phyloP scores from a whole-genome alignment of 139 green algal species.

The Coelastrella sp. region DNA sequence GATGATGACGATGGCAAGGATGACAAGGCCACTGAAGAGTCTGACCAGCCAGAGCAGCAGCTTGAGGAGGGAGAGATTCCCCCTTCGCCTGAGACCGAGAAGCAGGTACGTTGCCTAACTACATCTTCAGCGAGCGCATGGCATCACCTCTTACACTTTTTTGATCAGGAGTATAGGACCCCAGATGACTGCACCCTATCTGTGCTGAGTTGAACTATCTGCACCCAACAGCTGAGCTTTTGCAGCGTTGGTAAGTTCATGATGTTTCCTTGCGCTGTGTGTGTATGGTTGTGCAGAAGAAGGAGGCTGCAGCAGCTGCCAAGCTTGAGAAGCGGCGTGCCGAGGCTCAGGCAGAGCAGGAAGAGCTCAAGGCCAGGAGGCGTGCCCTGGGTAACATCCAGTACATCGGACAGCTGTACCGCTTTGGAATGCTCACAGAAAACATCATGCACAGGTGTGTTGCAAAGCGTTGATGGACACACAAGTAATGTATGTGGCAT shows the following conservation, averaged over 20 bases:
- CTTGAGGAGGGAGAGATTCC: slow-evolving; percentile 69
- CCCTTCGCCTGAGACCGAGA: slow-evolving; percentile 4
- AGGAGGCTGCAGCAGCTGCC: slow-evolving; percentile 47
- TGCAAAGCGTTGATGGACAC: neutral
- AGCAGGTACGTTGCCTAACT: slow-evolving; percentile 28
- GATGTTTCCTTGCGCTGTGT: neutral
- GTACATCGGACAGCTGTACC: slow-evolving; percentile 89
- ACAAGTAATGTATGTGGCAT: no score
- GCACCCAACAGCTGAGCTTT: no score
- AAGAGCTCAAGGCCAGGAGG: slow-evolving; percentile 79
- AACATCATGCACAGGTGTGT: slow-evolving; percentile 97
- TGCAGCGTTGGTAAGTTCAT: no score
- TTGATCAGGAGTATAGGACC: no score
- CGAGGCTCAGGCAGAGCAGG: slow-evolving; percentile 55
- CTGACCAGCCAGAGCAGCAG: slow-evolving; percentile 39
- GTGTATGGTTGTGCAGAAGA: neutral
- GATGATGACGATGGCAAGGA: slow-evolving; percentile 48
- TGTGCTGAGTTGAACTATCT: no score
- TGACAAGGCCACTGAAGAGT: slow-evolving; percentile 49
- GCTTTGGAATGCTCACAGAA: slow-evolving; percentile 94
- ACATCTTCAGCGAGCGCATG: no score
- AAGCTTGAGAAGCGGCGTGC: slow-evolving; percentile 38
- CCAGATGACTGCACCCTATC: no score
- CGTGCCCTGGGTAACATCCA: slow-evolving; percentile 97
- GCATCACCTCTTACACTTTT: no score